phyloP scores from a whole-genome alignment of 495 filamentous ascomycete species.

The Elasticomyces elasticus region DNA sequence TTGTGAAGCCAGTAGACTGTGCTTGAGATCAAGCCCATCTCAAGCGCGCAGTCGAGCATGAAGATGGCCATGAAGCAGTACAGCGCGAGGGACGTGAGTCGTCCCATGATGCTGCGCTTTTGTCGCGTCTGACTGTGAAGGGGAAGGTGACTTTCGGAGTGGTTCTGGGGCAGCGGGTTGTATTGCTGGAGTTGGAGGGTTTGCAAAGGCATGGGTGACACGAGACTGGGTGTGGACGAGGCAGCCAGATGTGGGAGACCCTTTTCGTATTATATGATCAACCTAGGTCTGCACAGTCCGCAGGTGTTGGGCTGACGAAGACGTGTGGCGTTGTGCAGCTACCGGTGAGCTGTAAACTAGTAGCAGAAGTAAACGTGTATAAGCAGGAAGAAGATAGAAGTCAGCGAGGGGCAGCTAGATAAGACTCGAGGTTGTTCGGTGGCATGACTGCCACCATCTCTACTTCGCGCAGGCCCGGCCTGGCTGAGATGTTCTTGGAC shows the following conservation, averaged over 20 bases:
- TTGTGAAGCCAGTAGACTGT: constrained; percentile 18
- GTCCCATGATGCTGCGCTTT: background rate
- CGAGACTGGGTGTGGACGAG: background rate
- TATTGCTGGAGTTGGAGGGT: background rate
- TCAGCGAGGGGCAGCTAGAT: too few relatives aligned
- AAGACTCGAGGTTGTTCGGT: too few relatives aligned
- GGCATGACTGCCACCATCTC: too few relatives aligned
- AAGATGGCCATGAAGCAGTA: constrained; percentile 7
- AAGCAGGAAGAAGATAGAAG: too few relatives aligned
- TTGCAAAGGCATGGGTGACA: background rate
- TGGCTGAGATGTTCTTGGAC: too few relatives aligned
- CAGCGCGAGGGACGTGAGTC: background rate
- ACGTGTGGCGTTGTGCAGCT: too few relatives aligned
- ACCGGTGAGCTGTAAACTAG: too few relatives aligned
- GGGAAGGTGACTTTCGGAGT: background rate
- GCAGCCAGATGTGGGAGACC: background rate
- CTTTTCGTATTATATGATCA: background rate
- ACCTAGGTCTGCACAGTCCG: too few relatives aligned
- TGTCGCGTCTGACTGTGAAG: background rate
- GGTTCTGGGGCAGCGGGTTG: background rate
- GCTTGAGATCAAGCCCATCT: constrained; percentile 6
- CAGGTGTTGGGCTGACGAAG: background rate
- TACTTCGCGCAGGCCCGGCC: too few relatives aligned
- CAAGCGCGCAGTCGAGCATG: constrained; percentile 7
- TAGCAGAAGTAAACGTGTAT: too few relatives aligned